Base-by-base conservation (phyloP, 805 yeast species). In the Barnettozyma vustinii region DNA sequence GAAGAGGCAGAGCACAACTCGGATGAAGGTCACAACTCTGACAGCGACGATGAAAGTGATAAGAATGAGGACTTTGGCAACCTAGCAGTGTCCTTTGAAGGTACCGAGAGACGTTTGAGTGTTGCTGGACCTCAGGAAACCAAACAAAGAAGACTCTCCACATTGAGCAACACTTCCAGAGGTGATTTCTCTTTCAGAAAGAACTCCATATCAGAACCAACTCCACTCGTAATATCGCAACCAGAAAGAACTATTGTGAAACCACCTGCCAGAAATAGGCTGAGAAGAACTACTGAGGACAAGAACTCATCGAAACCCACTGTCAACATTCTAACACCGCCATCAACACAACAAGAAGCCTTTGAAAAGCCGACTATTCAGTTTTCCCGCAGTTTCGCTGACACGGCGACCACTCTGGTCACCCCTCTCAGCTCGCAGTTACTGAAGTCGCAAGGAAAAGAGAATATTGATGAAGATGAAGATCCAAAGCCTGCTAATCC, bases 101-200 rank as follows among this genome's bases (percentile, higher is more conserved):
- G 13, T n/a, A 32, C 23, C 20, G 18, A 47, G 45, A 57, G 58
- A 54, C 52, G 58, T 33, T 47, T 51, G 16, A 55, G 59, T 41
- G 44, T 43, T 2, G 51, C 44, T 12, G 55, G 51, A 16, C 47
- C 49, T 9, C 47, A 56, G 32, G 56, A 55, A 9, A 52, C 57
- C 37, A 51, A 59, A 58, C 52, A 71, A 65, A 54, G 67, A 66
- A 52, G 81, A 70, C 32, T 79, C 62, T 54, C 69, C 48, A 57
- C 71, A 33, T 49, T 72, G 61, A 53, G 65, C 56, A 43, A 67
- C 65, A 45, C 65, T 46, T 18, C 66, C 15, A 64, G 60, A 49
- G 20, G 63, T 16, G 57, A 66, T 5, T 62, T 59, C 20, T 64
- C 70, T 18, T 54, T 70, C n/a, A 63, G 65, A 46, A 66, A 63